Evolutionary conservation across 106 monocot genomes (phyloP), one percentile per base, ranked within the genome.

Genomic region (Apostasia ramifera): DNA sequence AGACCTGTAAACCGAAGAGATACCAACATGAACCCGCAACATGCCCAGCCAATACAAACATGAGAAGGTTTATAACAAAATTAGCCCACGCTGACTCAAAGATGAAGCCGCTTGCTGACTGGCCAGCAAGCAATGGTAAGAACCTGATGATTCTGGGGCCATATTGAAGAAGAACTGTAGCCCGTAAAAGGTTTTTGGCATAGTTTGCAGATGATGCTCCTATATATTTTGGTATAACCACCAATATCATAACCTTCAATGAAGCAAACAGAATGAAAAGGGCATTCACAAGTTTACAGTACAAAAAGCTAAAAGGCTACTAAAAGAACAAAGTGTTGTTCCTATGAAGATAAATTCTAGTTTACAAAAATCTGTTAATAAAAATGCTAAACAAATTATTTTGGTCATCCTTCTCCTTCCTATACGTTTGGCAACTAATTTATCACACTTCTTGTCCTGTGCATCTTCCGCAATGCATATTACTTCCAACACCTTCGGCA

Each of bases 31-130:
- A 95, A 66, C 95, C 95, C 11, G 92, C 86, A 63, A 95, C 95
- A 81, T 95, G 92, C 7, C 95, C 89, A 74, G 92, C 88, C 63
- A 95, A 82, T 43, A 89, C 74, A 89, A 89, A 92, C 92, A 92
- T 89, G 5, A 95, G 86, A 78, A 95, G 91, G 67, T 89, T 95
- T 59, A 92, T 86, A 43, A 95, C 82, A 76, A 95, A 91, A 74
- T 86, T 95, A 55, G 95, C 83, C 91, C 95, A 92, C 41, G 88
- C 88, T 6, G 95, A 92, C 80, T 95, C 95, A 83, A 95, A 95
- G 49, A 92, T 95, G 80, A 95, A 95, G 14, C 88, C 86, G 77
- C 81, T 86, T 60, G 84, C 63, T 64, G 94, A 94, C 10, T 82
- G 88, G 40, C 91, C 92, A 82, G 50, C 86, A 61, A 91, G 80